phyloP scores from a whole-genome alignment of 1,284 basidiomycete species.

The Cryptococcus sp. region DNA sequence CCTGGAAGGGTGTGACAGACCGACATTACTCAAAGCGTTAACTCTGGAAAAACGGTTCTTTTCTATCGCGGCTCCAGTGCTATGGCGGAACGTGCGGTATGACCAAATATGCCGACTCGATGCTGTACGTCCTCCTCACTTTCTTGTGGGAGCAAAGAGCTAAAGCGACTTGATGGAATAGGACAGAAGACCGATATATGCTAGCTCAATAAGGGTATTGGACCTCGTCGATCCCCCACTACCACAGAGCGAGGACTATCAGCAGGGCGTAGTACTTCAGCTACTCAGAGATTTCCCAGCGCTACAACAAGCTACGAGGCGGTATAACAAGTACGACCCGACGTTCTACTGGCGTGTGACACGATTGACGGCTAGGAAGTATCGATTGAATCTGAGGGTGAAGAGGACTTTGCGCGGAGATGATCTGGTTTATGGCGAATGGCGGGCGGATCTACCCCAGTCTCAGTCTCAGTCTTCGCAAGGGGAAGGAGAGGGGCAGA shows the following conservation, averaged over 20 bases:
- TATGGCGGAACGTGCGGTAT: constrained; percentile 10
- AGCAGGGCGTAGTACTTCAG: not conserved
- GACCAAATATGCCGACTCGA: not conserved
- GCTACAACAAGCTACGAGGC: not conserved
- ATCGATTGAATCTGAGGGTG: no score
- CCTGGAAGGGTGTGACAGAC: not conserved
- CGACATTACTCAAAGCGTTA: not conserved
- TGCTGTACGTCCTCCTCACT: not conserved
- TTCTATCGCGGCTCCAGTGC: not conserved
- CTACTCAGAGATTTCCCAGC: constrained; percentile 2
- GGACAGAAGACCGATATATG: no score
- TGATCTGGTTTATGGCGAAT: no score
- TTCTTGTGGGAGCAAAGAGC: not conserved
- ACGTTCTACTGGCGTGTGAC: not conserved
- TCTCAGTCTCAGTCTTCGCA: no score
- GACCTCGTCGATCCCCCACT: not conserved
- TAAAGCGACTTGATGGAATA: not conserved
- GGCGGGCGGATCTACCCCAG: no score
- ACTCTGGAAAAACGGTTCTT: constrained; percentile 10
- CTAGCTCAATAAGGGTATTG: not conserved
- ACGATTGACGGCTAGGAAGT: no score
- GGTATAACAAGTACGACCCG: not conserved
- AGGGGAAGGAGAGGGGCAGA: no score
- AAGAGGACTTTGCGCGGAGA: no score
- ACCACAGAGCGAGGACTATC: not conserved